phyloP scores from a whole-genome alignment of 305 asterid genomes.

The Andrographis paniculata region DNA sequence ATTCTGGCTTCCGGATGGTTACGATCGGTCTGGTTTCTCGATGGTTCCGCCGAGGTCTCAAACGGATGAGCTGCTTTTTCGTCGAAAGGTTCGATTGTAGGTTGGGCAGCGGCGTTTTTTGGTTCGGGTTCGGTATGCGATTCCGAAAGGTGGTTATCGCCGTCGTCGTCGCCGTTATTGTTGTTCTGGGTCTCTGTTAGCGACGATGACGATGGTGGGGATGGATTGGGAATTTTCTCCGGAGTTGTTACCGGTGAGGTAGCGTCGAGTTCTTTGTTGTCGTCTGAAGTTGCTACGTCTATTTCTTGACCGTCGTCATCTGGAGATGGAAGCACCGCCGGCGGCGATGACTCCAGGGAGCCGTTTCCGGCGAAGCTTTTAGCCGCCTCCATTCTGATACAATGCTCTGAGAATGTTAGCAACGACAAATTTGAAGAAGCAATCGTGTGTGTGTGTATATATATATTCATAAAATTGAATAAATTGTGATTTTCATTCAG shows the following conservation, averaged over 20 bases:
- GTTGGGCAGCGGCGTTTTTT: slow-evolving; percentile 15
- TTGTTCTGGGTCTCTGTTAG: slow-evolving; percentile 17
- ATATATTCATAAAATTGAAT: too few species aligned
- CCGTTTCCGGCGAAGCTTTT: slow-evolving; percentile 29
- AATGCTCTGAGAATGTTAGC: too few species aligned
- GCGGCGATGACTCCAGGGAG: slow-evolving; percentile 24
- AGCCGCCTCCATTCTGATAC: slow-evolving; percentile 41
- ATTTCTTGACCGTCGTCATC: slow-evolving; percentile 25
- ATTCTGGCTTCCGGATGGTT: slow-evolving; percentile 19
- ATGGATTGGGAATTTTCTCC: not conserved
- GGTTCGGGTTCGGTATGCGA: slow-evolving; percentile 19
- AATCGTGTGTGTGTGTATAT: too few species aligned
- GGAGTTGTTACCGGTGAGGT: slow-evolving; percentile 13
- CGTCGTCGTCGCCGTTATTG: slow-evolving; percentile 11
- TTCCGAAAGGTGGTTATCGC: slow-evolving; percentile 10
- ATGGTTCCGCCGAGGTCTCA: slow-evolving; percentile 5
- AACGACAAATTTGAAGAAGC: too few species aligned
- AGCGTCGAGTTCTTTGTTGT: slow-evolving; percentile 10
- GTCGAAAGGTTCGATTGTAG: slow-evolving; percentile 18
- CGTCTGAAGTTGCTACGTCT: too few species aligned
- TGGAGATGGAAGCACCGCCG: slow-evolving; percentile 21
- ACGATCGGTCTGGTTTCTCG: slow-evolving; percentile 20
- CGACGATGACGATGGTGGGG: slow-evolving; percentile 3
- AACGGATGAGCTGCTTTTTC: slow-evolving; percentile 21
- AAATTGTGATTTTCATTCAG: too few species aligned